phyloP scores from a whole-genome alignment of 2,329 filamentous ascomycete species.

The Cordyceps cicadae region DNA sequence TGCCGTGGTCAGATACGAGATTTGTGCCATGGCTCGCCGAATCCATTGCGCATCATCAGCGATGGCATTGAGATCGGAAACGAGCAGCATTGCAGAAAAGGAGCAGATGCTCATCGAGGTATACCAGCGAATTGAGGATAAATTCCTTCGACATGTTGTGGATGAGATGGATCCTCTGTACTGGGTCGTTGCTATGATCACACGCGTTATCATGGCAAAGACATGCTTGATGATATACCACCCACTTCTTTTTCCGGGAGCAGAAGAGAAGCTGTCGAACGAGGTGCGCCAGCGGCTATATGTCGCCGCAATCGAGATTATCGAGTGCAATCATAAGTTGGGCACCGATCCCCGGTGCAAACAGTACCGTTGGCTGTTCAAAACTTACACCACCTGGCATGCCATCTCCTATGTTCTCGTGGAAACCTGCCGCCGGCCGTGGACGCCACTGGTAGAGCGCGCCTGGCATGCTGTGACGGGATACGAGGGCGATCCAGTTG shows the following conservation, averaged over 20 bases:
- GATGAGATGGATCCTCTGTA: conserved; percentile 45
- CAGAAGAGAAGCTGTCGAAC: conserved; percentile 46
- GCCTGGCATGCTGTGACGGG: conserved; percentile 39
- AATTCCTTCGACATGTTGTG: conserved; percentile 45
- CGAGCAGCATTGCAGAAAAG: conserved; percentile 26
- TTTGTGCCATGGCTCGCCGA: conserved; percentile 33
- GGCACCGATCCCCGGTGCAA: conserved; percentile 47
- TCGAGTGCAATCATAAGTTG: conserved; percentile 59
- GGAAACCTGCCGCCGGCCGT: conserved; percentile 37
- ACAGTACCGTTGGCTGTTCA: conserved; percentile 42
- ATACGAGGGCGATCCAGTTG: conserved; percentile 31
- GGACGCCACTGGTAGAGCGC: conserved; percentile 42
- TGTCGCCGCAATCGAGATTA: conserved; percentile 62
- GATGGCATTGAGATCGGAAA: conserved; percentile 22
- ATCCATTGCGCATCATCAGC: conserved; percentile 27
- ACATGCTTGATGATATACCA: conserved; percentile 72
- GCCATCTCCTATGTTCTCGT: conserved; percentile 41
- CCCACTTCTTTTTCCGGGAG: conserved; percentile 55
- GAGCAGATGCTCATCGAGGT: conserved; percentile 43
- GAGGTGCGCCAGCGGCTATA: conserved; percentile 63
- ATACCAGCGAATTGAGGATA: conserved; percentile 45
- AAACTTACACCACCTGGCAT: conserved; percentile 45
- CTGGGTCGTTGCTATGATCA: conserved; percentile 61
- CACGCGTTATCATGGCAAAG: conserved; percentile 66
- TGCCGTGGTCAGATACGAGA: conserved; percentile 42